These are phyloP conservation scores for Leptoxyphium fumago DNA, from an alignment of 2,329 filamentous ascomycete species.

Conservation along the genomic window DNA sequence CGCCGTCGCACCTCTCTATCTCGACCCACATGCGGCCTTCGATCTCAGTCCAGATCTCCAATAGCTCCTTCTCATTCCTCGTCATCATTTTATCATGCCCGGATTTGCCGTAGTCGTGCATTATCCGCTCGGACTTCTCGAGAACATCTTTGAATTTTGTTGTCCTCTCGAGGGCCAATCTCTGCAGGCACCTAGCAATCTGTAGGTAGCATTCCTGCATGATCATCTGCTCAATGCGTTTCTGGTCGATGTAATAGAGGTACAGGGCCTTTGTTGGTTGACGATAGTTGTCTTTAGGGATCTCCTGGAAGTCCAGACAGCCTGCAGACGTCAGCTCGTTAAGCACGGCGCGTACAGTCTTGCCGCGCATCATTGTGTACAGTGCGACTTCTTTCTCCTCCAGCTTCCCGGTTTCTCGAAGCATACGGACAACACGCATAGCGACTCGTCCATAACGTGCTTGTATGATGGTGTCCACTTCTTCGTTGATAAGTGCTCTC, in stretches of 20 bases:
- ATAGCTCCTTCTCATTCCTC: constrained; percentile 46
- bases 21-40: constrained; percentile 65
- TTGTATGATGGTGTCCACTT: constrained; percentile 70
- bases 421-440: constrained; percentile 69
- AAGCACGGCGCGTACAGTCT: constrained; percentile 72
- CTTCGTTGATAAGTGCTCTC: constrained; percentile 54
- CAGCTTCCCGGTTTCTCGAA: constrained; percentile 78
- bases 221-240: constrained; percentile 54
- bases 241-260: constrained; percentile 78
- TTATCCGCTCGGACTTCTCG: constrained; percentile 66
- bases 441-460: constrained; percentile 63
- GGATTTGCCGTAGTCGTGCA: constrained; percentile 56
- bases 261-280: constrained; percentile 74
- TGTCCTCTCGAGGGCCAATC: constrained; percentile 56
- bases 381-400: constrained; percentile 81
- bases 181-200: constrained; percentile 74
- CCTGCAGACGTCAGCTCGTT: constrained; percentile 75
- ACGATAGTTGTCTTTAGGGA: constrained; percentile 74
- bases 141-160: constrained; percentile 58
- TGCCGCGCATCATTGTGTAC: constrained; percentile 68
- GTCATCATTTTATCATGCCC: constrained; percentile 47
- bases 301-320: constrained; percentile 82
- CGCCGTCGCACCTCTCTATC: constrained; percentile 65
- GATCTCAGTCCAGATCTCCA: constrained; percentile 47
- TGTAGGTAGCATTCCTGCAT: constrained; percentile 76